phyloP scores from a whole-genome alignment of 192 early-diverging fungal genomes.

The Spinellus fusiger region DNA sequence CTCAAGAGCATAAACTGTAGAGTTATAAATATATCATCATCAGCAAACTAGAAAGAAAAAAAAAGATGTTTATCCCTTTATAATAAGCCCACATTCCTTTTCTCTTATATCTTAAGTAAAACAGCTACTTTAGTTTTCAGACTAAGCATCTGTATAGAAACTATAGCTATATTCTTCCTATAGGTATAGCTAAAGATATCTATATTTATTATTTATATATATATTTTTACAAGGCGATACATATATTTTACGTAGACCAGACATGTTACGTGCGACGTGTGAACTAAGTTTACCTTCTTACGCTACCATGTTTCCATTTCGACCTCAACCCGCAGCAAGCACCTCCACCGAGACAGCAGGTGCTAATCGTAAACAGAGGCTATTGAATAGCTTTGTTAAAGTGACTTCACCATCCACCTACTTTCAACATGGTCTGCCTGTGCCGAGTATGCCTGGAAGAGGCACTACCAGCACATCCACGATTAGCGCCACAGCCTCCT shows the following conservation, averaged over 20 bases:
- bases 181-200: neutral
- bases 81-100: too few relatives aligned
- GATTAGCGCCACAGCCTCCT: neutral
- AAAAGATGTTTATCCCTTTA: too few relatives aligned
- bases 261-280: neutral
- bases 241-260: neutral
- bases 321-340: neutral
- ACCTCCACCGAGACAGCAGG: neutral
- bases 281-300: neutral
- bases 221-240: too few relatives aligned
- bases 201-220: neutral
- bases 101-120: too few relatives aligned
- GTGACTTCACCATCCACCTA: neutral
- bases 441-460: neutral
- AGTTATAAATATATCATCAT: too few relatives aligned
- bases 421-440: neutral
- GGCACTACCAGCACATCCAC: neutral
- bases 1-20: too few relatives aligned
- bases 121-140: too few relatives aligned
- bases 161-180: too few relatives aligned
- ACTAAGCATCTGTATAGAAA: too few relatives aligned
- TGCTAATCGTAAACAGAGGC: neutral
- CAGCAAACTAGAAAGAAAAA: too few relatives aligned
- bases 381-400: neutral
- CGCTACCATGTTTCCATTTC: neutral